Percentiles rank a stretch among this genome's conserved stretches.
phyloP scores from a whole-genome alignment of 805 yeast species.

The Myxozyma monticola region DNA sequence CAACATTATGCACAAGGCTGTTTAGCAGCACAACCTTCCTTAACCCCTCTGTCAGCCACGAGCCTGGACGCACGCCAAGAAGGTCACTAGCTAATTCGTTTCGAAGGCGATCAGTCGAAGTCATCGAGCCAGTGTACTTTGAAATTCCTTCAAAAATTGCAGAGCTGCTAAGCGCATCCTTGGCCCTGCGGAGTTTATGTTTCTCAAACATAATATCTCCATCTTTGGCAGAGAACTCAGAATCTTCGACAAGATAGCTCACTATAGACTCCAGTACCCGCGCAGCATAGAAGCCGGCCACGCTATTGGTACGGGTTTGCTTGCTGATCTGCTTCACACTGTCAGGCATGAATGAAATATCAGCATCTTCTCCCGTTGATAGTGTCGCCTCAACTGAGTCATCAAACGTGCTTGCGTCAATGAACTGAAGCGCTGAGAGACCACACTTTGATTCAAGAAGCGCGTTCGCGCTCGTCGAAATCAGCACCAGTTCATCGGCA shows the following conservation, averaged over 20 bases:
- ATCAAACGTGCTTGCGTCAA: slow-evolving; percentile 10
- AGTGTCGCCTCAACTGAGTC: not conserved
- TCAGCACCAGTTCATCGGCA: slow-evolving; percentile 12
- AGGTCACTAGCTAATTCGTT: slow-evolving; percentile 66
- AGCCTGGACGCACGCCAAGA: slow-evolving; percentile 51
- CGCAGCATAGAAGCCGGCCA: slow-evolving; percentile 19
- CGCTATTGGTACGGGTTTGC: not conserved
- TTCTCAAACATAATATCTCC: slow-evolving; percentile 16
- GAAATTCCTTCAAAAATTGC: slow-evolving; percentile 32
- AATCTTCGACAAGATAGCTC: slow-evolving; percentile 9
- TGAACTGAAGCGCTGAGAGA: not conserved
- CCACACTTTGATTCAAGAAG: slow-evolving; percentile 8
- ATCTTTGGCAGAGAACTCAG: slow-evolving; percentile 16
- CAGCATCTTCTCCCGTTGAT: not conserved
- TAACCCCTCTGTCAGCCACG: slow-evolving; percentile 48
- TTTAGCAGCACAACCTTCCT: slow-evolving; percentile 51
- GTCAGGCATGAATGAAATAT: slow-evolving; percentile 12
- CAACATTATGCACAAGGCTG: slow-evolving; percentile 40
- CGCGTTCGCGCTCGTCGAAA: slow-evolving; percentile 11
- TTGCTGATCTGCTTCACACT: slow-evolving; percentile 5
- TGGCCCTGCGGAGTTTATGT: slow-evolving; percentile 17
- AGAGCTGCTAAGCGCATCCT: slow-evolving; percentile 6
- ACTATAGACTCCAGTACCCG: slow-evolving; percentile 16
- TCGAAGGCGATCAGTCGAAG: slow-evolving; percentile 53
- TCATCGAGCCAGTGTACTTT: slow-evolving; percentile 42